Conservation (phyloP, 169 alveolate species). For the Plasmodium knowlesi region DNA sequence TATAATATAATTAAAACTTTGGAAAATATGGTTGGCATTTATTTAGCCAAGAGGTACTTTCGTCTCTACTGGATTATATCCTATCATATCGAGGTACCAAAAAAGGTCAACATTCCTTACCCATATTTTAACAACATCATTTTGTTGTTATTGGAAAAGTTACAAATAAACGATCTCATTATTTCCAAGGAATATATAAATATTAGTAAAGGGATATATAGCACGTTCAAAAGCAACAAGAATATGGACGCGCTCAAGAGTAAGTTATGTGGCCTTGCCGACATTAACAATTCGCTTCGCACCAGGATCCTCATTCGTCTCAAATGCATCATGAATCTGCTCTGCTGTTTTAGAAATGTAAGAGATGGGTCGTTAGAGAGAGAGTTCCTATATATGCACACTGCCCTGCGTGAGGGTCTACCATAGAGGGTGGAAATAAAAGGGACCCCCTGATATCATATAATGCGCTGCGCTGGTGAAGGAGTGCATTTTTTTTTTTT, state of each 20-base stretch:
- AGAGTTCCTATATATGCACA: background rate
- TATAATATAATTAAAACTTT: slow-evolving; percentile 53
- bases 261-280: slow-evolving; percentile 8
- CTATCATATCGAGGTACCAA: slow-evolving; percentile 67
- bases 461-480: background rate
- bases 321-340: slow-evolving; percentile 43
- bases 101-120: slow-evolving; percentile 46
- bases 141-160: slow-evolving; percentile 58
- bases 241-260: slow-evolving; percentile 35
- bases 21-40: slow-evolving; percentile 58
- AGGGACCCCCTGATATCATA: background rate
- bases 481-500: too few relatives aligned
- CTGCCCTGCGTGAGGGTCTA: background rate
- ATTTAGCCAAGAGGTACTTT: slow-evolving; percentile 62
- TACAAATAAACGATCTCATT: slow-evolving; percentile 54
- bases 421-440: background rate
- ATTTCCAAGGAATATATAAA: slow-evolving; percentile 64
- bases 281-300: slow-evolving; percentile 18
- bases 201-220: slow-evolving; percentile 33
- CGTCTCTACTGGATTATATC: slow-evolving; percentile 68
- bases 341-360: slow-evolving; percentile 71
- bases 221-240: slow-evolving; percentile 24
- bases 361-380: background rate
- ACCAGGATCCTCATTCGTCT: slow-evolving; percentile 22
- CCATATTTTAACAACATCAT: slow-evolving; percentile 68